These are phyloP conservation scores for Penicillium coprophilum DNA, from an alignment of 495 filamentous ascomycete species.

Conservation along the genomic window DNA sequence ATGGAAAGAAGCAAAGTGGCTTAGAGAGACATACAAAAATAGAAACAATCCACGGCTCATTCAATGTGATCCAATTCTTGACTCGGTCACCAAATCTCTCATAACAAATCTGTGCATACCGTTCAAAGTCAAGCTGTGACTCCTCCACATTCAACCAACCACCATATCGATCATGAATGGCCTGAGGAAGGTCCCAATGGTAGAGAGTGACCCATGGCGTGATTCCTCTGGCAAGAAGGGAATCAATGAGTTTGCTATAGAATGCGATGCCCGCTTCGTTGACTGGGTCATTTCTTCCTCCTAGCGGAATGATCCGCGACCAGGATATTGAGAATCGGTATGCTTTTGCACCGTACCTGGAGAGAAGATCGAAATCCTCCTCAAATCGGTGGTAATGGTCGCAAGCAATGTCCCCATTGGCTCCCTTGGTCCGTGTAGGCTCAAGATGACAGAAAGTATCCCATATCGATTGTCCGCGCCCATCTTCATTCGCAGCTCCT, in stretches of 20 bases:
- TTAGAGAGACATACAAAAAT: constrained; percentile 28
- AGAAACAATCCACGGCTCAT: constrained; percentile 47
- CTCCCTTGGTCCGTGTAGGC: constrained; percentile 54
- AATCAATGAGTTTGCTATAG: constrained; percentile 43
- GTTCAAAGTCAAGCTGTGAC: constrained; percentile 42
- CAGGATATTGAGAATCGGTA: constrained; percentile 73
- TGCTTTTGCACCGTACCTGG: constrained; percentile 55
- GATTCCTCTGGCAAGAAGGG: constrained; percentile 37
- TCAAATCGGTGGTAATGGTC: constrained; percentile 66
- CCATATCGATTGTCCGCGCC: constrained; percentile 68
- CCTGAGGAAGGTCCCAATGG: constrained; percentile 50
- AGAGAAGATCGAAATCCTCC: constrained; percentile 66
- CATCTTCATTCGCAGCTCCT: constrained; percentile 60
- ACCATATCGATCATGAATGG: constrained; percentile 42
- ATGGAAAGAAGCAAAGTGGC: background rate
- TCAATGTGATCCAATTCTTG: constrained; percentile 51
- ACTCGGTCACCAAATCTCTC: constrained; percentile 39
- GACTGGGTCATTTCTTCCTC: constrained; percentile 31
- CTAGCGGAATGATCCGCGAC: constrained; percentile 62
- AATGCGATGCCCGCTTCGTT: constrained; percentile 42
- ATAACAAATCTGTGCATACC: constrained; percentile 43
- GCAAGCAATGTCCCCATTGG: constrained; percentile 63
- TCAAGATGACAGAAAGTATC: constrained; percentile 67
- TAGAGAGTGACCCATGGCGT: constrained; percentile 46
- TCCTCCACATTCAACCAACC: constrained; percentile 41